These are phyloP conservation scores for Trichosporon coremiiforme DNA, from an alignment of 1,284 basidiomycete species.

Conservation along the genomic window DNA sequence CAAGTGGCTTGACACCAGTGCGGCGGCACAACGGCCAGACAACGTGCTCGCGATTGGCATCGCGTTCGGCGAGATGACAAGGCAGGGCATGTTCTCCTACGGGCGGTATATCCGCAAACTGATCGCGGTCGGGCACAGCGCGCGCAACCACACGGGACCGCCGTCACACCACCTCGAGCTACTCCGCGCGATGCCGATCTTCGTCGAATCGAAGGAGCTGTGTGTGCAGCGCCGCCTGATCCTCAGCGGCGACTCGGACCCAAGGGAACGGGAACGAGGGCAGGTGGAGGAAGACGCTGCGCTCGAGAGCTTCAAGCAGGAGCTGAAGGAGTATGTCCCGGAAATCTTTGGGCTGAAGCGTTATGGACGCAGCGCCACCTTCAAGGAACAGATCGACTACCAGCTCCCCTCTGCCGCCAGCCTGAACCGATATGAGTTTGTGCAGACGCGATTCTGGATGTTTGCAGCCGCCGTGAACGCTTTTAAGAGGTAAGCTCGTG, in stretches of 20 bases:
- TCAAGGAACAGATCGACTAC: slow-evolving; percentile 42
- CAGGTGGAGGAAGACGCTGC: slow-evolving; percentile 42
- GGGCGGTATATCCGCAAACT: slow-evolving; percentile 80
- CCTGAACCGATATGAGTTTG: slow-evolving; percentile 45
- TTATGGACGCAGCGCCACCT: slow-evolving; percentile 37
- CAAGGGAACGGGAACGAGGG: slow-evolving; percentile 31
- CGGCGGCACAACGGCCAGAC: slow-evolving; percentile 63
- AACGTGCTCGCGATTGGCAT: slow-evolving; percentile 69
- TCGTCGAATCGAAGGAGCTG: slow-evolving; percentile 49
- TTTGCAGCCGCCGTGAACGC: slow-evolving; percentile 38
- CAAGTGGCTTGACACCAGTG: slow-evolving; percentile 77
- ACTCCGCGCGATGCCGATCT: slow-evolving; percentile 50
- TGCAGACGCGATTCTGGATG: slow-evolving; percentile 49
- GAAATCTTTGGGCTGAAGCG: slow-evolving; percentile 47
- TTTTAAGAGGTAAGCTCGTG: slow-evolving; percentile 35
- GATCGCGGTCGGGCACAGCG: slow-evolving; percentile 68
- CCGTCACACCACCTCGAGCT: slow-evolving; percentile 47
- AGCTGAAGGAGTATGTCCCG: slow-evolving; percentile 50
- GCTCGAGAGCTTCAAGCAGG: slow-evolving; percentile 42
- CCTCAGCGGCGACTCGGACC: slow-evolving; percentile 46
- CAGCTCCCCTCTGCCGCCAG: slow-evolving; percentile 37
- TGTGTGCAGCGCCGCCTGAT: slow-evolving; percentile 48
- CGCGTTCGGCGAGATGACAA: slow-evolving; percentile 76
- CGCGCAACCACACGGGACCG: slow-evolving; percentile 31
- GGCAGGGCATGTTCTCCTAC: slow-evolving; percentile 76